Evolutionary conservation across 495 filamentous ascomycete genomes (phyloP).

Genomic region (Oidiodendron maius): DNA sequence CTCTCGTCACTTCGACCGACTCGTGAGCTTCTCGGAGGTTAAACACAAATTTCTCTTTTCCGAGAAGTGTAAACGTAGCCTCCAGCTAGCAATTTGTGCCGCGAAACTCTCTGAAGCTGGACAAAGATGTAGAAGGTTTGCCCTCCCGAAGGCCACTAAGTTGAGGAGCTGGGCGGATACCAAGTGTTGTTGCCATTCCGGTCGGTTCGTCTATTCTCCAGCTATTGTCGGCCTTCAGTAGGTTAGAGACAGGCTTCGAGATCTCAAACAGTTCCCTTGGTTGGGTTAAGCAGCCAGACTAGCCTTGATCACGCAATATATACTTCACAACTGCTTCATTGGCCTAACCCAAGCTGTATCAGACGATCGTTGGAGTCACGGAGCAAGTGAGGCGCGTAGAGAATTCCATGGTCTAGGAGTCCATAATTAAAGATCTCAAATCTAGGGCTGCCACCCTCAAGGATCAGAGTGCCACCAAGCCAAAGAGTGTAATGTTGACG

Average conservation of each 20-base stretch:
- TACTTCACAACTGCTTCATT: conserved; percentile 11
- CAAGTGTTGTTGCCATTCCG: conserved; percentile 14
- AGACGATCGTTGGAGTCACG: conserved; percentile 12
- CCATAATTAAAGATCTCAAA: conserved; percentile 16
- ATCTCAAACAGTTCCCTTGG: conserved; percentile 17
- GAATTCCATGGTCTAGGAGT: conserved; percentile 11
- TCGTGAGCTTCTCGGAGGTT: conserved; percentile 12
- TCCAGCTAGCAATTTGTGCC: conserved; percentile 17
- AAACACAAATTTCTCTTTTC: conserved; percentile 18
- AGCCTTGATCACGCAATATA: conserved; percentile 10
- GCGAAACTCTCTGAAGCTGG: conserved; percentile 14
- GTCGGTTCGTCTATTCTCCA: conserved; percentile 11
- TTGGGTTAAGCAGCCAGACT: conserved; percentile 17
- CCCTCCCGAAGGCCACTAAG: conserved; percentile 10
- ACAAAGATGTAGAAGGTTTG: conserved; percentile 15
- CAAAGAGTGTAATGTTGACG: conserved; percentile 10
- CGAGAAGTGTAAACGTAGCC: conserved; percentile 23
- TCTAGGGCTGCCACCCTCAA: conserved; percentile 14
- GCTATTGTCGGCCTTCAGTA: background rate
- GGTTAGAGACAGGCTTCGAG: conserved; percentile 8
- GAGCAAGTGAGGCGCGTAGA: conserved; percentile 17
- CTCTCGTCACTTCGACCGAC: conserved; percentile 23
- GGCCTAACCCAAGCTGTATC: conserved; percentile 16
- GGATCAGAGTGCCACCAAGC: conserved; percentile 12
- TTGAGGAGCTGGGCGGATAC: conserved; percentile 20